Conservation (phyloP, 139 green algal species). For the Closterium sp. region DNA sequence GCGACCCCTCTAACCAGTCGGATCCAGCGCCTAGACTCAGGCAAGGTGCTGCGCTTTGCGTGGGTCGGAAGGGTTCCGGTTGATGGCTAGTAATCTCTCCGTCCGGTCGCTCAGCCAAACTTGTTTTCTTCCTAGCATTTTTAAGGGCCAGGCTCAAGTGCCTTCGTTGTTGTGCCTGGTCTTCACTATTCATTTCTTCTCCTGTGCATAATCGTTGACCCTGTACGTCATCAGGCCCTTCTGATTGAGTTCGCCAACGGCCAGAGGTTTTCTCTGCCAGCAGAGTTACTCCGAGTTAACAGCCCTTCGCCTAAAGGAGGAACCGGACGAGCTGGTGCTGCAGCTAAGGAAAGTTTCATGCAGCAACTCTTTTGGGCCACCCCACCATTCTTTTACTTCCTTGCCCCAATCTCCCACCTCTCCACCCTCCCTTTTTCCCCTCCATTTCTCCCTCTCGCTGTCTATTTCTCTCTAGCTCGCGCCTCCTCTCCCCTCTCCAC, state of each 20-base stretch:
- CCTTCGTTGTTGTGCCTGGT: neutral
- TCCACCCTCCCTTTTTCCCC: too few relatives aligned
- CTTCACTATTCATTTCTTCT: neutral
- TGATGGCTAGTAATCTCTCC: too few relatives aligned
- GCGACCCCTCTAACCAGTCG: neutral
- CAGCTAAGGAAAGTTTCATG: neutral
- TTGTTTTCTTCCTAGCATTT: too few relatives aligned
- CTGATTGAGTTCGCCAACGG: neutral
- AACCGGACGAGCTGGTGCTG: neutral
- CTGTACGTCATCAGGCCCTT: neutral
- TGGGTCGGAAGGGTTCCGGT: too few relatives aligned
- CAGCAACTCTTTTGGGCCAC: neutral
- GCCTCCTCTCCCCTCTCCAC: too few relatives aligned
- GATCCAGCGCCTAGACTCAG: neutral
- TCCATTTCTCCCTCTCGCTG: too few relatives aligned
- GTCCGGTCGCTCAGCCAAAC: too few relatives aligned
- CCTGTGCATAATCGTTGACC: neutral
- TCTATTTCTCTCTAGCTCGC: too few relatives aligned
- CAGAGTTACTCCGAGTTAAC: constrained; percentile 2
- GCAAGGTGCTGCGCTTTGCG: neutral
- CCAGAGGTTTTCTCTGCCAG: neutral
- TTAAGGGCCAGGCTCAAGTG: neutral
- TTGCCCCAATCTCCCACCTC: neutral
- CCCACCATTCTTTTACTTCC: neutral
- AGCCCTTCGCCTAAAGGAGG: neutral